Evolutionary conservation across 2,329 filamentous ascomycete species (phyloP), one percentile per base, ranked within the genome.

Genomic region (Colletotrichum neosansevieriae): DNA sequence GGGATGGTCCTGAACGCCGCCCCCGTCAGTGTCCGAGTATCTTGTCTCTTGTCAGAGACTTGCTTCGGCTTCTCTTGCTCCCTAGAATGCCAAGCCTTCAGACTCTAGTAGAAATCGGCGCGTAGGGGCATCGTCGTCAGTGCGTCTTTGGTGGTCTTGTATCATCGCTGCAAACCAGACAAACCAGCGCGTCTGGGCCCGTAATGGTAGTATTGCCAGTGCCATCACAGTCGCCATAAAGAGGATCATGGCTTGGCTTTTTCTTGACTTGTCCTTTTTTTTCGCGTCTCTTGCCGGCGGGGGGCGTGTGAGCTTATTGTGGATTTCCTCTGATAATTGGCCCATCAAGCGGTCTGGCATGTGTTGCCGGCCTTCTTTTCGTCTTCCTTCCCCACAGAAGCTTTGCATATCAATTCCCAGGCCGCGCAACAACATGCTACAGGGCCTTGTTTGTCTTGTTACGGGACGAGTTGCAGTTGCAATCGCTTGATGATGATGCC

Each of bases 31-130:
- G 40, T 62, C 74, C 73, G 71, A 73, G 73, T 73, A 72, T 70
- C 73, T 69, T 73, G 69, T 71, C 67, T 73, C n/a, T 78, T 78
- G 78, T 79, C 70, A 77, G 77, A 78, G 78, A 76, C 74, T 65
- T 78, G 77, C 77, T 75, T 80, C 78, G 78, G 78, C 75, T 79
- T 77, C 70, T 76, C 71, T 76, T 79, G 76, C 77, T 75, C 54
- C 67, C 62, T 19, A 24, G 47, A 57, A 12, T 40, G 54, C 64
- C 59, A 53, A 64, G 58, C 24, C 17, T 17, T 21, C 44, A 50
- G 10, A 15, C 32, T 40, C 57, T 17, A 49, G 56, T 6, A 24
- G 32, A 51, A 45, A 32, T 60, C 29, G 32, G 19, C 24, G 62
- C 40, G 6, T 50, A 32, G 19, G 50, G 17, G 32, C 42, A 15